Evolutionary conservation across 1,284 basidiomycete genomes (phyloP).

Genomic region (Athelia sp.): DNA sequence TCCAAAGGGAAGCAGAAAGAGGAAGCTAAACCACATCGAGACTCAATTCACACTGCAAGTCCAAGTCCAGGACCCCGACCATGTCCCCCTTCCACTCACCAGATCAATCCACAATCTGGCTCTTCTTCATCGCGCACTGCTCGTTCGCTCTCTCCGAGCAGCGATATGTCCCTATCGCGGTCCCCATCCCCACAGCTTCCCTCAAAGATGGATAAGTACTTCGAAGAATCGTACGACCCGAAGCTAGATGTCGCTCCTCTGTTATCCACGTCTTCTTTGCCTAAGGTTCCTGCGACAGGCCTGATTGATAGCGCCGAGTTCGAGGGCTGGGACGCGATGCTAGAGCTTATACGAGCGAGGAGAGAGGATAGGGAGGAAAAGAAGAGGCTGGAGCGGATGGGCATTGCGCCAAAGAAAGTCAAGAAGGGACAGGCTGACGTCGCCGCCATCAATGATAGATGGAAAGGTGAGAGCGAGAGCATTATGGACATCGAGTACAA

Average conservation of each 20-base stretch:
- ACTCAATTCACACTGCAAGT: background rate
- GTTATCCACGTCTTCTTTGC: constrained; percentile 29
- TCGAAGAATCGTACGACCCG: constrained; percentile 82
- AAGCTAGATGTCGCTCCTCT: constrained; percentile 78
- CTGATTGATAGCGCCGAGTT: constrained; percentile 74
- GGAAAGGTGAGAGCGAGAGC: constrained; percentile 36
- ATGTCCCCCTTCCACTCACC: background rate
- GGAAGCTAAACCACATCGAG: background rate
- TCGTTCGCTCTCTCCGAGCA: constrained; percentile 16
- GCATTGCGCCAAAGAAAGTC: constrained; percentile 48
- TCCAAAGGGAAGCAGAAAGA: constrained; percentile 6
- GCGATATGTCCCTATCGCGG: constrained; percentile 20
- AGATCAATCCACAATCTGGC: background rate
- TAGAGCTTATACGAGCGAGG: constrained; percentile 70
- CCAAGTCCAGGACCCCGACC: background rate
- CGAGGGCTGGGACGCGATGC: constrained; percentile 85
- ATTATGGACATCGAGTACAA: constrained; percentile 83
- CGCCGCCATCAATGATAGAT: constrained; percentile 29
- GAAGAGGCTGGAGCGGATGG: constrained; percentile 69
- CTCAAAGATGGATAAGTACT: constrained; percentile 96
- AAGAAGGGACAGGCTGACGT: constrained; percentile 34
- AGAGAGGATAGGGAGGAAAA: constrained; percentile 77
- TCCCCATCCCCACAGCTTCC: constrained; percentile 49
- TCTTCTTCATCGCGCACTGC: constrained; percentile 5
- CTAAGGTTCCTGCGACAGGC: constrained; percentile 67